These are phyloP conservation scores for Eucalyptus caleyi DNA, from an alignment of 345 rosid species.

Conservation along the genomic window DNA sequence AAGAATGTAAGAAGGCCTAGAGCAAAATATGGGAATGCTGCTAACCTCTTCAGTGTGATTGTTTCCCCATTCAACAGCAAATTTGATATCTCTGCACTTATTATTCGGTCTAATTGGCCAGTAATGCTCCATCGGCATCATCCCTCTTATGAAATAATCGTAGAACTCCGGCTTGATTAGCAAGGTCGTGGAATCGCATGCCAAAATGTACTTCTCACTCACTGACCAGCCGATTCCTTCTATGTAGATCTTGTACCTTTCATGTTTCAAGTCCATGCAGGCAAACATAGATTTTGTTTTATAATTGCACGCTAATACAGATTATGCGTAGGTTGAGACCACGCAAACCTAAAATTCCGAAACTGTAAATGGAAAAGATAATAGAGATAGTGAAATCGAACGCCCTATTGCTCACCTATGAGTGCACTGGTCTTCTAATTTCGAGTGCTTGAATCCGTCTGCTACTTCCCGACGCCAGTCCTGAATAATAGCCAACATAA, in stretches of 20 bases:
- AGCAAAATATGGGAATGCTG: background rate
- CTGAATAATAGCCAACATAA: slow-evolving; percentile 19
- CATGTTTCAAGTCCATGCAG: background rate
- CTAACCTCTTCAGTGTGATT: slow-evolving; percentile 38
- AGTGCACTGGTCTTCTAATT: slow-evolving; percentile 40
- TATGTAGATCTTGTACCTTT: slow-evolving; percentile 36
- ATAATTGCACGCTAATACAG: background rate
- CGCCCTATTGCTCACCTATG: slow-evolving; percentile 32
- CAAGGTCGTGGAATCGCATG: slow-evolving; percentile 29
- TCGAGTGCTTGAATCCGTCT: slow-evolving; percentile 26
- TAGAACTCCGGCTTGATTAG: slow-evolving; percentile 15
- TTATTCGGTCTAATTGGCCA: slow-evolving; percentile 55
- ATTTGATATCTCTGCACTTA: slow-evolving; percentile 62
- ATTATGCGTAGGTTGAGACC: background rate
- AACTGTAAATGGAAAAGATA: background rate
- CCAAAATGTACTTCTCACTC: slow-evolving; percentile 34
- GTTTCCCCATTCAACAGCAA: slow-evolving; percentile 78
- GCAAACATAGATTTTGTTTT: background rate
- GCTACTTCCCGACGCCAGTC: background rate
- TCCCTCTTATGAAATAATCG: slow-evolving; percentile 27
- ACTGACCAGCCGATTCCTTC: slow-evolving; percentile 46
- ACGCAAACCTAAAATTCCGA: background rate
- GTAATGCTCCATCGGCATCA: slow-evolving; percentile 50
- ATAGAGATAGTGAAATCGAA: background rate
- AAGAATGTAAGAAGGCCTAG: background rate